Evolutionary conservation across 768 basidiomycete species (phyloP).

Genomic region (Calvatia gigantea): DNA sequence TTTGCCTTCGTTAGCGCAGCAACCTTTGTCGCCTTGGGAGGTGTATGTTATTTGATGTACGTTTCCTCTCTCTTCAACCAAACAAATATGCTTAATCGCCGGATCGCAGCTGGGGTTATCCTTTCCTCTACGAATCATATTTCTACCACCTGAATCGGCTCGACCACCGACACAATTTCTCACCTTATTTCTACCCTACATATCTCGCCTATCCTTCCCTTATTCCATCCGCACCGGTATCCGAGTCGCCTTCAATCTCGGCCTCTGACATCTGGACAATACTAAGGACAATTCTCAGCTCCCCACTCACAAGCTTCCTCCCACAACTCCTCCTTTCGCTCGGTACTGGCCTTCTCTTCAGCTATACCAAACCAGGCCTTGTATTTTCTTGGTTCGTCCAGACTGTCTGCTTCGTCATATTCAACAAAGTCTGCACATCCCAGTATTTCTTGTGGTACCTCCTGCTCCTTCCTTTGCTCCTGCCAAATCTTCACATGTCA

Average conservation of each 20-base stretch:
- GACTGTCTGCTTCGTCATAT: slow-evolving; percentile 86
- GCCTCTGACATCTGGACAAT: neutral
- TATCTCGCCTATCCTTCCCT: slow-evolving; percentile 76
- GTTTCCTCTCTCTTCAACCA: slow-evolving; percentile 9
- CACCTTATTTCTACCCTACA: slow-evolving; percentile 93
- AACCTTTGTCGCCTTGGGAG: slow-evolving; percentile 63
- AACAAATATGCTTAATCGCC: neutral
- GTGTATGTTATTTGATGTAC: slow-evolving; percentile 60
- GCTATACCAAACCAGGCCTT: slow-evolving; percentile 53
- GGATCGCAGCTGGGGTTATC: slow-evolving; percentile 89
- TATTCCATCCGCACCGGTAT: slow-evolving; percentile 14
- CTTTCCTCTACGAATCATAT: slow-evolving; percentile 90
- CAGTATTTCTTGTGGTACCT: slow-evolving; percentile 99
- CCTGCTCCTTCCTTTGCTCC: slow-evolving; percentile 78
- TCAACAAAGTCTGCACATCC: slow-evolving; percentile 98
- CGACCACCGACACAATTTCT: slow-evolving; percentile 98
- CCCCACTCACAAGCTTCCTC: slow-evolving; percentile 77
- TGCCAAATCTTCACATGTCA: slow-evolving; percentile 62
- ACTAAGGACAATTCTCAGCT: slow-evolving; percentile 49
- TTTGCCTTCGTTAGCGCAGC: slow-evolving; percentile 70
- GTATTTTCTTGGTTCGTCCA: slow-evolving; percentile 90
- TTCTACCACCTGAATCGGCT: slow-evolving; percentile 88
- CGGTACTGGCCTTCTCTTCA: slow-evolving; percentile 72
- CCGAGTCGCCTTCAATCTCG: slow-evolving; percentile 20
- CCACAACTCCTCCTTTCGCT: slow-evolving; percentile 78